Evolutionary conservation across 169 alveolate species (phyloP).

Genomic region (Neospora caninum): DNA sequence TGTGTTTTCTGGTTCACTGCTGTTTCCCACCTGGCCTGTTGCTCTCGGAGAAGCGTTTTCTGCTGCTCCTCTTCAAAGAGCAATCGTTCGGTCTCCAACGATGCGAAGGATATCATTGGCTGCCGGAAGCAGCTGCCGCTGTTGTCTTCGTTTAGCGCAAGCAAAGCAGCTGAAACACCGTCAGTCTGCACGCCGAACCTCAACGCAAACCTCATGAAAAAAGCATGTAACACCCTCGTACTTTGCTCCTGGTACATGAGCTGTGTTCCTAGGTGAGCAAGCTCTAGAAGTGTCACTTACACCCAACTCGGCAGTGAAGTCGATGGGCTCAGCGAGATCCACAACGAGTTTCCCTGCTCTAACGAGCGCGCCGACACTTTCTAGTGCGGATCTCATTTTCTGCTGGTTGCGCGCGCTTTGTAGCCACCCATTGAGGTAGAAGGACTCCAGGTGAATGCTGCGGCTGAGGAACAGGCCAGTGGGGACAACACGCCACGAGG

Average conservation of each 20-base stretch:
- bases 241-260: no score
- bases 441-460: background rate
- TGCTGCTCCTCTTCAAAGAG: background rate
- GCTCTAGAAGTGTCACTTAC: background rate
- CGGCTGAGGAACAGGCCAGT: background rate
- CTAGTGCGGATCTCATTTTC: background rate
- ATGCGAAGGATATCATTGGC: background rate
- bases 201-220: background rate
- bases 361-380: constrained; percentile 2
- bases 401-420: background rate
- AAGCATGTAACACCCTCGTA: background rate
- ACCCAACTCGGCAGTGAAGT: background rate
- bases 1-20: no score
- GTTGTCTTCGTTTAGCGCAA: background rate
- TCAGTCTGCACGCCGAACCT: background rate
- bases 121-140: background rate
- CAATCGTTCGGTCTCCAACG: constrained; percentile 2
- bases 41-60: background rate
- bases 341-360: constrained; percentile 22
- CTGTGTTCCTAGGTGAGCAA: no score
- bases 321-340: constrained; percentile 1
- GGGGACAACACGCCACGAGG: background rate
- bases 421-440: constrained; percentile 28
- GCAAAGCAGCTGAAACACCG: background rate
- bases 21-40: background rate